Conservation (phyloP, 202 grass and related monocot species). For the Elaeis oleifera region DNA sequence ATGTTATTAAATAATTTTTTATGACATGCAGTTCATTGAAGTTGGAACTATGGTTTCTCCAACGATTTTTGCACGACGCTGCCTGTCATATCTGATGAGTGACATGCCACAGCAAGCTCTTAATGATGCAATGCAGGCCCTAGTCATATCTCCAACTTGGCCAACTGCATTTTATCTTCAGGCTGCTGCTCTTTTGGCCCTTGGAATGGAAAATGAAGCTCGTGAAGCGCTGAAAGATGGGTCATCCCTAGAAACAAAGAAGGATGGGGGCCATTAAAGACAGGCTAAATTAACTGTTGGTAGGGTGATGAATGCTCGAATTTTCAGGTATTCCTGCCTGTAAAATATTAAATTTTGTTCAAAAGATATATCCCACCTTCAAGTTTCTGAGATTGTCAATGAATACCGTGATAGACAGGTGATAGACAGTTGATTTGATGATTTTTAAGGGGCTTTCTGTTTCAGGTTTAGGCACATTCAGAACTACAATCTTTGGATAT, state of each 20-base stretch:
- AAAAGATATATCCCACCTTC: too few relatives aligned
- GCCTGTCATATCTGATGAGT: slow-evolving; percentile 89
- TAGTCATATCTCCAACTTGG: slow-evolving; percentile 87
- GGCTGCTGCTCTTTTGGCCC: slow-evolving; percentile 57
- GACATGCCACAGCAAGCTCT: slow-evolving; percentile 68
- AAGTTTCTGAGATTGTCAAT: too few relatives aligned
- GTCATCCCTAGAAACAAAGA: slow-evolving; percentile 55
- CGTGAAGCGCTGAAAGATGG: slow-evolving; percentile 86
- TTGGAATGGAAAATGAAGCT: slow-evolving; percentile 91
- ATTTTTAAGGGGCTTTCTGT: background rate
- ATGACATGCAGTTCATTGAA: slow-evolving; percentile 88
- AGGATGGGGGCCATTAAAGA: slow-evolving; percentile 15
- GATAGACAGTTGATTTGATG: background rate
- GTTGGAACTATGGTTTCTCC: slow-evolving; percentile 95
- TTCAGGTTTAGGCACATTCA: slow-evolving; percentile 32
- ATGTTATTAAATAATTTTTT: slow-evolving; percentile 6
- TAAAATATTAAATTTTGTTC: too few relatives aligned
- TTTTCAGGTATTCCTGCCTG: background rate
- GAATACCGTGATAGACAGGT: too few relatives aligned
- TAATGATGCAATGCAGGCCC: slow-evolving; percentile 70
- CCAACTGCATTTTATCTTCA: slow-evolving; percentile 93
- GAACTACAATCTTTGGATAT: slow-evolving; percentile 32
- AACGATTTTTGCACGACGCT: slow-evolving; percentile 84
- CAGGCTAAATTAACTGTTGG: slow-evolving; percentile 3
- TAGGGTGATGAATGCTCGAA: background rate